A percentile compares a stretch with the other conserved stretches of the same genome.
Conservation (phyloP, 2,329 filamentous ascomycete species). For the Aspergillus sp. region DNA sequence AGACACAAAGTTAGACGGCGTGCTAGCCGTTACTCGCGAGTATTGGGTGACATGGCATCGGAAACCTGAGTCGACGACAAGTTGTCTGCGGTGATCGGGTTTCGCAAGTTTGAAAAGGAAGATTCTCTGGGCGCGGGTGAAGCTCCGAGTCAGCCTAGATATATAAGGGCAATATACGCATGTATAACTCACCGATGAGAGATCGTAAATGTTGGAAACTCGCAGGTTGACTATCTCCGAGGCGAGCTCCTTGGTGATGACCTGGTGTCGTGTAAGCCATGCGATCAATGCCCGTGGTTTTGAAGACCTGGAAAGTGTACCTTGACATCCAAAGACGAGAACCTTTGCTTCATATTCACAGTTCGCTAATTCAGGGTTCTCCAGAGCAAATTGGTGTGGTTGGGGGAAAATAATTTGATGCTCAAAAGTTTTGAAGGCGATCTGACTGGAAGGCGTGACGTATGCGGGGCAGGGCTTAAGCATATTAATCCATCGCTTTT, state of each 20-base stretch:
- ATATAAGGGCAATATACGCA: background rate
- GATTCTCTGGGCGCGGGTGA: constrained; percentile 57
- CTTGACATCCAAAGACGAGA: constrained; percentile 55
- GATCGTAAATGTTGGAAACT: constrained; percentile 90
- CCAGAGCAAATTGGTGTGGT: constrained; percentile 2
- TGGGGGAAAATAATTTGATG: constrained; percentile 13
- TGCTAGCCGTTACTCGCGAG: constrained; percentile 75
- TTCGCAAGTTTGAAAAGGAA: constrained; percentile 94
- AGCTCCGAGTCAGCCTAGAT: background rate
- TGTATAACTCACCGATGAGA: constrained; percentile 61
- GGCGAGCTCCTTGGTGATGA: constrained; percentile 90
- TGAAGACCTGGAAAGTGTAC: constrained; percentile 23
- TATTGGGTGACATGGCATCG: constrained; percentile 92
- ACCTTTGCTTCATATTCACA: constrained; percentile 53
- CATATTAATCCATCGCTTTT: constrained; percentile 5
- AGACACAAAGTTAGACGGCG: constrained; percentile 79
- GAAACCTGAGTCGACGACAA: constrained; percentile 92
- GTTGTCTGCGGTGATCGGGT: constrained; percentile 80
- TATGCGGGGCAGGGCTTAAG: constrained; percentile 30
- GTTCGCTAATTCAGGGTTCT: constrained; percentile 7
- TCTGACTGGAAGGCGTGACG: constrained; percentile 22
- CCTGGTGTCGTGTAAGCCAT: constrained; percentile 48
- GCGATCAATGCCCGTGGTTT: background rate
- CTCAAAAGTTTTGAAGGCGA: constrained; percentile 5
- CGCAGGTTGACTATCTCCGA: constrained; percentile 70